phyloP scores from a whole-genome alignment of 257 asterid genomes.

The Forsythia viridissima region DNA sequence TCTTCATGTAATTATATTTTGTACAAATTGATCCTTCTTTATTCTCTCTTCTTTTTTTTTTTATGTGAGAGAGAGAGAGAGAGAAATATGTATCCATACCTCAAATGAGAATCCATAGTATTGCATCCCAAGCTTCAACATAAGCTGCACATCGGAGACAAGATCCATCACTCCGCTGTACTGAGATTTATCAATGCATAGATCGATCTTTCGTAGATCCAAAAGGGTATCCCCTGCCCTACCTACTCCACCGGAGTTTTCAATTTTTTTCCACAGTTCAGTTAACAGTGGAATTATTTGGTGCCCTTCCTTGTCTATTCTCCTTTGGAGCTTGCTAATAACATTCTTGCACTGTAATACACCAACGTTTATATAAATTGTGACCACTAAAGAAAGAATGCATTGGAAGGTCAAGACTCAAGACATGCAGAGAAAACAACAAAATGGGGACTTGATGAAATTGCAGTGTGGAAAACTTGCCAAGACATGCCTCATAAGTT shows the following conservation, averaged over 20 bases:
- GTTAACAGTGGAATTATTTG: slow-evolving; percentile 84
- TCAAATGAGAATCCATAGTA: slow-evolving; percentile 67
- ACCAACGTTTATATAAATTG: slow-evolving; percentile 11
- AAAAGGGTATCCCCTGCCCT: slow-evolving; percentile 59
- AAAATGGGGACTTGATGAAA: not conserved
- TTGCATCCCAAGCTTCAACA: slow-evolving; percentile 78
- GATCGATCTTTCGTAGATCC: slow-evolving; percentile 66
- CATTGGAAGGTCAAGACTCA: not conserved
- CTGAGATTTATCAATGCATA: slow-evolving; percentile 66
- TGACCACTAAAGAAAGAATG: slow-evolving; percentile 11
- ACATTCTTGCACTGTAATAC: slow-evolving; percentile 88
- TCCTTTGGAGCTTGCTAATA: slow-evolving; percentile 78
- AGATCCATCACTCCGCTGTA: slow-evolving; percentile 76
- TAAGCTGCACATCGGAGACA: slow-evolving; percentile 84
- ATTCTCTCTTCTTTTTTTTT: too few relatives aligned
- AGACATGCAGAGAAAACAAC: not conserved
- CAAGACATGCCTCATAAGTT: not conserved
- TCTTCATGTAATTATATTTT: not conserved
- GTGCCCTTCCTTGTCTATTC: slow-evolving; percentile 82
- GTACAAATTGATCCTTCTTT: not conserved
- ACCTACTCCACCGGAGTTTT: slow-evolving; percentile 49
- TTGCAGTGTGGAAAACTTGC: not conserved
- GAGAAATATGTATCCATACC: slow-evolving; percentile 46
- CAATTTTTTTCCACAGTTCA: slow-evolving; percentile 89
- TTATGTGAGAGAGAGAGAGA: not conserved